Evolutionary conservation across 2,329 filamentous ascomycete genomes (phyloP), one percentile per base, ranked within the genome.

Genomic region (Stagonosporopsis cucurbitacearum): DNA sequence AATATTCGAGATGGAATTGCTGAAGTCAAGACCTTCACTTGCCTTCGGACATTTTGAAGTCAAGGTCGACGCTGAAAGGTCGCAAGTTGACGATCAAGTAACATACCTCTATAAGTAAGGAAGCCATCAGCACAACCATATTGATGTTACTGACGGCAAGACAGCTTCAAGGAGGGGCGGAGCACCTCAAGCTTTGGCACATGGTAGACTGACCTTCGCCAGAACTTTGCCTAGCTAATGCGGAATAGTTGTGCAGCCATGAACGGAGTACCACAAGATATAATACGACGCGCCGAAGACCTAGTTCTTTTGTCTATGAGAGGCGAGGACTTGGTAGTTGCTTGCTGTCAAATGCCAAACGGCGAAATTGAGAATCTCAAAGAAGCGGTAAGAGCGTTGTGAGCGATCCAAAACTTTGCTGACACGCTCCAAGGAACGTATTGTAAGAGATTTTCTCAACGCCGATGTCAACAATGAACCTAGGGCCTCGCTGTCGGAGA

Each of bases 111-210:
- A 94, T 74, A 88, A 86, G 72, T 74, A 39, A 76, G 80, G 62
- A 6, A 2, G 20, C 46, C 20, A 12, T 1, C 17, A 3, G 7
- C 7, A 6, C 11, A 15, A 8, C 6, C 17, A 0, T 15, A 19
- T 32, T 7, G 13, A 41, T 1, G 6, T 23, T 26, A 17, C 67
- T 72, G 32, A 73, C 30, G 11, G 11, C 36, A 12, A 1, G 0
- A 37, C 15, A 83, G 81, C 62, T 80, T 85, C 59, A 75, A 78
- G 33, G 62, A 79, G 2, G 93, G 93, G 0, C 83, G 88, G 52
- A 94, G 88, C 64, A 86, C 80, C 7, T 89, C 90, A 13, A 97
- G 92, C 69, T 96, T 96, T 68, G 95, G 95, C 0, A 90, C 88
- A 25, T 84, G 85, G 75, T 84, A 73, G 53, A 6, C 17, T 12